Evolutionary conservation across 139 green algal genomes (phyloP).

Genomic region (Chlamydomonas sp.): DNA sequence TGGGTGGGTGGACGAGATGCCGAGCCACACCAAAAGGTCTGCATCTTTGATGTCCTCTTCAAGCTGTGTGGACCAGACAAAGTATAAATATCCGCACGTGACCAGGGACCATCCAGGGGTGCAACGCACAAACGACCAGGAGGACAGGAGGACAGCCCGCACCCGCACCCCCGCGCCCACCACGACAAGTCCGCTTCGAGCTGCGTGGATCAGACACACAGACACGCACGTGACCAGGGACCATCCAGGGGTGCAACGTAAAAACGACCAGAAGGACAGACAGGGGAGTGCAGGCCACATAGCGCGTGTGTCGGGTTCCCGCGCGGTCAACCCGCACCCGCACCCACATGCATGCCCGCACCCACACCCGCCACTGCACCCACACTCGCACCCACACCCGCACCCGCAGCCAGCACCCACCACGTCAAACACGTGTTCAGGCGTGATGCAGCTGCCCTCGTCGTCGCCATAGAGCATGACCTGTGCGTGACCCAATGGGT

Average conservation of each 20-base stretch:
- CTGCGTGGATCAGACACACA: too few species aligned
- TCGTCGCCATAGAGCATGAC: conserved; percentile 91
- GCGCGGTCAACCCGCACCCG: not conserved
- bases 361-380: not conserved
- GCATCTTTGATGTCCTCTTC: not conserved
- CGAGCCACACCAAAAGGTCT: not conserved
- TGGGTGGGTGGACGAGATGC: too few species aligned
- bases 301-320: not conserved
- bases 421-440: conserved; percentile 73
- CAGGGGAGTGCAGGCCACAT: too few species aligned
- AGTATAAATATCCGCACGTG: not conserved
- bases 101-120: not conserved
- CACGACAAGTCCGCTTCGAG: too few species aligned
- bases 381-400: not conserved
- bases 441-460: conserved; percentile 74
- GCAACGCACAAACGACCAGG: conserved; percentile 1
- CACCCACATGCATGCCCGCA: not conserved
- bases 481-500: too few species aligned
- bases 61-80: not conserved
- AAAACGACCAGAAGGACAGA: too few species aligned
- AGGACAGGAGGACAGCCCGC: not conserved
- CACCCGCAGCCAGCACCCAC: conserved; percentile 68
- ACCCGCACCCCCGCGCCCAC: not conserved
- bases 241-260: too few species aligned
- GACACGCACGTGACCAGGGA: too few species aligned